These are phyloP conservation scores for Vaccinium macrocarpon DNA, from an alignment of 148 eudicot genomes.

Conservation along the genomic window DNA sequence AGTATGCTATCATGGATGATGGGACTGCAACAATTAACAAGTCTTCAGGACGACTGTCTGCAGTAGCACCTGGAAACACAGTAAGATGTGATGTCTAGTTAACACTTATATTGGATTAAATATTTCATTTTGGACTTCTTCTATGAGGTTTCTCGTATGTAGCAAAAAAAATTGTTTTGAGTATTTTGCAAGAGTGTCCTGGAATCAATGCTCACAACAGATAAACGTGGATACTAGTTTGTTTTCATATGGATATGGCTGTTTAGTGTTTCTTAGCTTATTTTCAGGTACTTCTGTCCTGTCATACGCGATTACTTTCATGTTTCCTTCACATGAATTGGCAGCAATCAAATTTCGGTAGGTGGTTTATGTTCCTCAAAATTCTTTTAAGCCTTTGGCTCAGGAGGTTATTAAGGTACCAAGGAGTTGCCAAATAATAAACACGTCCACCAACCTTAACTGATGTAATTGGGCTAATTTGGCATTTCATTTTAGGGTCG, in stretches of 20 bases:
- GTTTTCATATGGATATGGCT: background rate
- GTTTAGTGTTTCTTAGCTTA: background rate
- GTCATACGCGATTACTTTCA: background rate
- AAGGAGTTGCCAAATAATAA: slow-evolving; percentile 5
- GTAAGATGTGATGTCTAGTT: slow-evolving; percentile 37
- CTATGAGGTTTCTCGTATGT: background rate
- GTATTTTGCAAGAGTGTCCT: background rate
- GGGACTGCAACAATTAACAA: slow-evolving; percentile 46
- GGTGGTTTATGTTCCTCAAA: background rate
- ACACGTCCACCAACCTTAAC: background rate
- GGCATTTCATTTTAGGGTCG: background rate
- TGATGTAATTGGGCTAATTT: background rate
- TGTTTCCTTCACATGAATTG: background rate
- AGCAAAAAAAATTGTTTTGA: background rate
- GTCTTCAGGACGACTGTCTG: slow-evolving; percentile 60
- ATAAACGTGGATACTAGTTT: background rate
- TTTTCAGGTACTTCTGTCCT: background rate
- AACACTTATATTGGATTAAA: background rate
- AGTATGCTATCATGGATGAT: slow-evolving; percentile 58
- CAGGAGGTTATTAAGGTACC: background rate
- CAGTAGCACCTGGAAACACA: slow-evolving; percentile 70
- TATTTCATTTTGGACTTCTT: background rate
- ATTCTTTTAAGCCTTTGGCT: background rate
- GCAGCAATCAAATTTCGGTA: background rate
- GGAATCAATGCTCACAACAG: background rate